Conservation (phyloP, 805 yeast species). For the Wickerhamomyces bovis region DNA sequence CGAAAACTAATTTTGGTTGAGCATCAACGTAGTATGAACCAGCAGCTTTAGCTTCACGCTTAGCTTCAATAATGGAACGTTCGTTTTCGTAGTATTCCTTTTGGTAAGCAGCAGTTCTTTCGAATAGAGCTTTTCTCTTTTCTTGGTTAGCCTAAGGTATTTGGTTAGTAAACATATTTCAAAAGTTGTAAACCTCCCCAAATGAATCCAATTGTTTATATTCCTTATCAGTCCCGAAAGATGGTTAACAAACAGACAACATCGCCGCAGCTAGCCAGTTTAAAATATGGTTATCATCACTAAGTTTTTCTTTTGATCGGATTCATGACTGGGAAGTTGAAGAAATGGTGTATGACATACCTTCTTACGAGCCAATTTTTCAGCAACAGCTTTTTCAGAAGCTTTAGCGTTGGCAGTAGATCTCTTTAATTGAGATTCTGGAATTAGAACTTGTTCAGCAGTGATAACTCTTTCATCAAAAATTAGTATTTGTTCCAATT, state of each 20-base stretch:
- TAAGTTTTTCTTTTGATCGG: slow-evolving; percentile 5
- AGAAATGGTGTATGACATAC: slow-evolving; percentile 45
- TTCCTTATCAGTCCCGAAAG: slow-evolving; percentile 60
- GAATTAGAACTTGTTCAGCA: slow-evolving; percentile 42
- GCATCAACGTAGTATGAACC: slow-evolving; percentile 95
- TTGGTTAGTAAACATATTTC: slow-evolving; percentile 11
- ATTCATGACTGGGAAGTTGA: not conserved
- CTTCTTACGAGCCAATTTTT: slow-evolving; percentile 68
- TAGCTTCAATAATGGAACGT: slow-evolving; percentile 79
- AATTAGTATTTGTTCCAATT: not conserved
- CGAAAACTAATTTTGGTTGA: slow-evolving; percentile 90
- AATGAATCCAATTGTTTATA: slow-evolving; percentile 1
- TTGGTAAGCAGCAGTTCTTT: slow-evolving; percentile 96
- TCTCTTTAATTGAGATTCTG: slow-evolving; percentile 86
- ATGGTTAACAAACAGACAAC: slow-evolving; percentile 71
- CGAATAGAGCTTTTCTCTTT: slow-evolving; percentile 68
- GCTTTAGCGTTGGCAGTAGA: slow-evolving; percentile 72
- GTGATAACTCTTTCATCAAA: slow-evolving; percentile 25
- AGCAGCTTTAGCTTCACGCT: slow-evolving; percentile 90
- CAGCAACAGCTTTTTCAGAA: slow-evolving; percentile 74
- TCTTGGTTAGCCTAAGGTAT: slow-evolving; percentile 40
- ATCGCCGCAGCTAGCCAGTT: slow-evolving; percentile 63
- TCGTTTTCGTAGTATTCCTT: slow-evolving; percentile 91
- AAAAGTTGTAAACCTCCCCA: not conserved
- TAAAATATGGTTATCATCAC: slow-evolving; percentile 48